Percentiles rank a stretch among this genome's conserved stretches.
phyloP scores from a whole-genome alignment of 768 basidiomycete genomes.

The Boletus sp. region DNA sequence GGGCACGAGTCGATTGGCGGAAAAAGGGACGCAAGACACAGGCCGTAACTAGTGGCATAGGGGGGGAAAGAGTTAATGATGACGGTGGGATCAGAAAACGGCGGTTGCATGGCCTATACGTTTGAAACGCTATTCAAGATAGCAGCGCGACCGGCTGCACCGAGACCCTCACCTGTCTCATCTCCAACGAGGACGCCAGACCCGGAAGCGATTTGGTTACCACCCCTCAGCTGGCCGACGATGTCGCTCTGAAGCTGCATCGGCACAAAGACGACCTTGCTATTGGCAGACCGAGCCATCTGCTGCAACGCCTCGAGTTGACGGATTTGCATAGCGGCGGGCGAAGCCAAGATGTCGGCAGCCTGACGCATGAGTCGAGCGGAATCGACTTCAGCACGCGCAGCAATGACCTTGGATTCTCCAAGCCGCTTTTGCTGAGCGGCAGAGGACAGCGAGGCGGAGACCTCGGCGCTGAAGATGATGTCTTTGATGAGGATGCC shows the following conservation, averaged over 20 bases:
- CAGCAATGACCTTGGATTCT: slow-evolving; percentile 95
- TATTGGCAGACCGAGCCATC: slow-evolving; percentile 87
- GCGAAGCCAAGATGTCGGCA: slow-evolving; percentile 89
- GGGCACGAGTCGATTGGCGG: background rate
- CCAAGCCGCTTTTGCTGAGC: slow-evolving; percentile 97
- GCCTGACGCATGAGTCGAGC: slow-evolving; percentile 96
- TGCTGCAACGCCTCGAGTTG: slow-evolving; percentile 94
- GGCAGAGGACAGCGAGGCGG: slow-evolving; percentile 88
- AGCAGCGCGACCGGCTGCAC: slow-evolving; percentile 24
- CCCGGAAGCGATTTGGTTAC: slow-evolving; percentile 22
- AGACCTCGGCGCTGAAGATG: slow-evolving; percentile 87
- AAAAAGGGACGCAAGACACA: background rate
- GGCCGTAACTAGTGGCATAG: background rate
- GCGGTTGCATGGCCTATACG: slow-evolving; percentile 13
- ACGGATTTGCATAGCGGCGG: slow-evolving; percentile 97
- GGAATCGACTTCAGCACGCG: slow-evolving; percentile 92
- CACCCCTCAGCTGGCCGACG: slow-evolving; percentile 41
- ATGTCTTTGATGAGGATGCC: slow-evolving; percentile 95
- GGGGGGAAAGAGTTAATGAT: background rate
- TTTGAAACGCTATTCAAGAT: slow-evolving; percentile 24
- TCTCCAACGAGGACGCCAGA: slow-evolving; percentile 19
- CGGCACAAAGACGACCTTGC: slow-evolving; percentile 93
- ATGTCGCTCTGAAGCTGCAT: slow-evolving; percentile 86
- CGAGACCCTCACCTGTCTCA: slow-evolving; percentile 24
- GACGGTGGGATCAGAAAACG: background rate